Evolutionary conservation across 2,329 filamentous ascomycete species (phyloP).

Genomic region (Calonectria multiphialidica): DNA sequence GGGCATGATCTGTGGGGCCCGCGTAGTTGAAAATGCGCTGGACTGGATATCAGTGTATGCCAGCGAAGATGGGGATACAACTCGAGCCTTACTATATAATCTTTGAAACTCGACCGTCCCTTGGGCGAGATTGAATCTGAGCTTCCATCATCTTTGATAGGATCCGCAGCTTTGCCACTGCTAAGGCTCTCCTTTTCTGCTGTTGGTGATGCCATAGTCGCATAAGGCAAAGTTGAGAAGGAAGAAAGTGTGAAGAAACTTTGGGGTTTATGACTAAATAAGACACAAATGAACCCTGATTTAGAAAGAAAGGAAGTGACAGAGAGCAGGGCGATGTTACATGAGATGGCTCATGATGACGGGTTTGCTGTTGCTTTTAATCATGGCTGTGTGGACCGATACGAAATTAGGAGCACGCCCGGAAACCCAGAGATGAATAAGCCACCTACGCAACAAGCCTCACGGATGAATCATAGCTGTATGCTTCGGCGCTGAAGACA

Average conservation of each 20-base stretch:
- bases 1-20: slow-evolving; percentile 29
- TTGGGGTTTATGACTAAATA: background rate
- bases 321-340: background rate
- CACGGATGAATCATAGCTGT: background rate
- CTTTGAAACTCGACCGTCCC: background rate
- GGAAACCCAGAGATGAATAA: background rate
- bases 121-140: background rate
- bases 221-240: background rate
- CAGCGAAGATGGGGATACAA: background rate
- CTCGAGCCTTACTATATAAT: background rate
- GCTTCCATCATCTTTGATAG: background rate
- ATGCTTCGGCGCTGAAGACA: background rate
- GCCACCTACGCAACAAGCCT: background rate
- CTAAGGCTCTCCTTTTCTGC: background rate
- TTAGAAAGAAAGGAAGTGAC: background rate
- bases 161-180: background rate
- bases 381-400: background rate
- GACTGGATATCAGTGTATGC: background rate
- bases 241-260: background rate
- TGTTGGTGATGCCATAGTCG: background rate
- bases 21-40: slow-evolving; percentile 43
- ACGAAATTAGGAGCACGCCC: background rate
- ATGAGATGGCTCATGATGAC: background rate
- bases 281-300: background rate
- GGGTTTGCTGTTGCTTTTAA: background rate